These are phyloP conservation scores for Sphagnum fallax DNA, from an alignment of 228 moss, liverwort and hornwort species.

Conservation along the genomic window DNA sequence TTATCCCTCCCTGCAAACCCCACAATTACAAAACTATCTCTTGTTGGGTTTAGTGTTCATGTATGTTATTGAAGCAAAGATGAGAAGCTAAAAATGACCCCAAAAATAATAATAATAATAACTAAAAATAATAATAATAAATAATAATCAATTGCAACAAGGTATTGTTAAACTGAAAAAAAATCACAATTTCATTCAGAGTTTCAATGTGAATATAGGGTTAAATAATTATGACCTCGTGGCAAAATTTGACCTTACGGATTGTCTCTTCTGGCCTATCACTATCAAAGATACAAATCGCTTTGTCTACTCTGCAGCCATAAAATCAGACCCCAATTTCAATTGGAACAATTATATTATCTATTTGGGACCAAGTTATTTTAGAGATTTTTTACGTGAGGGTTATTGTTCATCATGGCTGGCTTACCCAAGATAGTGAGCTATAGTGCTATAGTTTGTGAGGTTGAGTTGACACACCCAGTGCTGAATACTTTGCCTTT, in stretches of 20 bases:
- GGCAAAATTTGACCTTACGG: conserved; percentile 37
- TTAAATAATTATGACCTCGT: conserved; percentile 26
- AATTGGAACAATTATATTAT: background rate
- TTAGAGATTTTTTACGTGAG: no score
- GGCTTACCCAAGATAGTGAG: no score
- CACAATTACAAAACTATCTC: background rate
- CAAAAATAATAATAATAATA: no score
- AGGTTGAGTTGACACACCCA: conserved; percentile 26
- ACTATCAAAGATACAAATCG: conserved; percentile 71
- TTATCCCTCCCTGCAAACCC: conserved; percentile 53
- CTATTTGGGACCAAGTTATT: no score
- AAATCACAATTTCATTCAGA: no score
- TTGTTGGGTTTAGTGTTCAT: background rate
- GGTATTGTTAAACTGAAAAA: no score
- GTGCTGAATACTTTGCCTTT: conserved; percentile 71
- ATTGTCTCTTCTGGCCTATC: conserved; percentile 60
- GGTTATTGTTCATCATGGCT: no score
- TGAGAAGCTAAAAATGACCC: no score
- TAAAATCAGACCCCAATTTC: background rate
- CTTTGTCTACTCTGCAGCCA: conserved; percentile 48
- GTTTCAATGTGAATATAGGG: no score
- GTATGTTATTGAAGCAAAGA: no score
- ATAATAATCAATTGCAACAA: no score
- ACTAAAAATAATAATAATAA: no score
- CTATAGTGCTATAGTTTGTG: background rate